A percentile compares a stretch with the other conserved stretches of the same genome.
Conservation (phyloP, 805 yeast species). For the Wickerhamiella kazuoi region DNA sequence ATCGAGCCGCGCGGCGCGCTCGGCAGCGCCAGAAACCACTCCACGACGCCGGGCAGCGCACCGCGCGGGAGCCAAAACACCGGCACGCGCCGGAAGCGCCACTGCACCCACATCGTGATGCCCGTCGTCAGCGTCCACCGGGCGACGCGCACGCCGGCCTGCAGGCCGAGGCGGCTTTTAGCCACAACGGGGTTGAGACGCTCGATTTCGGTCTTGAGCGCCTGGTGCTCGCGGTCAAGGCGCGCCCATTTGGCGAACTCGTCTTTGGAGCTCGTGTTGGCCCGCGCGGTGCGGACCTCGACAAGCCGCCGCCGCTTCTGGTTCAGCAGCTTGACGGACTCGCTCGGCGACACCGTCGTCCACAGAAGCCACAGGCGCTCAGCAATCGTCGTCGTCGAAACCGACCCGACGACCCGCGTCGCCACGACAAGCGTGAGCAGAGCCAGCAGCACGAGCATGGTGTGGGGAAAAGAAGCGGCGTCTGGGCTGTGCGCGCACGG, state of each 20-base stretch:
- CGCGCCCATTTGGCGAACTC: slow-evolving; percentile 94
- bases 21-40: slow-evolving; percentile 46
- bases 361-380: slow-evolving; percentile 26
- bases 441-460: slow-evolving; percentile 3
- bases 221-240: slow-evolving; percentile 54
- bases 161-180: slow-evolving; percentile 22
- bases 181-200: slow-evolving; percentile 24
- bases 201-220: slow-evolving; percentile 35
- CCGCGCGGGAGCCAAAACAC: slow-evolving; percentile 44
- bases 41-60: slow-evolving; percentile 36
- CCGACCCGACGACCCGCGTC: slow-evolving; percentile 10
- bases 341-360: slow-evolving; percentile 23
- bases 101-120: slow-evolving; percentile 27
- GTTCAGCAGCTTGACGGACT: slow-evolving; percentile 19
- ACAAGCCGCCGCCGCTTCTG: slow-evolving; percentile 28
- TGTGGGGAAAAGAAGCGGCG: not conserved
- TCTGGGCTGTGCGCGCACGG: not conserved
- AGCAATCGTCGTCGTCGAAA: slow-evolving; percentile 16
- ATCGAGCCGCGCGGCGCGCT: slow-evolving; percentile 44
- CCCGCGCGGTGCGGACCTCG: slow-evolving; percentile 34
- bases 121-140: slow-evolving; percentile 28
- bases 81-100: slow-evolving; percentile 35
- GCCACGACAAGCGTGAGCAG: slow-evolving; percentile 10
- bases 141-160: slow-evolving; percentile 19
- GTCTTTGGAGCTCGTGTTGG: slow-evolving; percentile 67